These are phyloP conservation scores for Penicillium psychrosexuale DNA, from an alignment of 2,329 filamentous ascomycete genomes.

Conservation along the genomic window DNA sequence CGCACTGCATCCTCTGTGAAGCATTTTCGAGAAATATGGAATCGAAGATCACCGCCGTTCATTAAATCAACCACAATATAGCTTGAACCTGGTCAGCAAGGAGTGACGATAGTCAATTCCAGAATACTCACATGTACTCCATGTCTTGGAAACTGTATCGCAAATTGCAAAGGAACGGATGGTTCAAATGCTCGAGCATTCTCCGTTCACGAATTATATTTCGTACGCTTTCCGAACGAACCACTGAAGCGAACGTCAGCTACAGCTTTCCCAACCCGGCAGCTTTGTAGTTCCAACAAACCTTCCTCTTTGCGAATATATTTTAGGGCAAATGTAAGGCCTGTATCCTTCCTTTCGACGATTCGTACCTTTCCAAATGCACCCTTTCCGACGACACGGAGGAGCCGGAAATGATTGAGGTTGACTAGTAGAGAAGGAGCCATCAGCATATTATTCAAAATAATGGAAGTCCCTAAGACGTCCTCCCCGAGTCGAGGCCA, in stretches of 20 bases:
- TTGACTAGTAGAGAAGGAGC: conserved; percentile 61
- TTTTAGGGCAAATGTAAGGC: conserved; percentile 90
- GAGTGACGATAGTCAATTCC: too few relatives aligned
- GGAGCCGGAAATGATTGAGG: conserved; percentile 91
- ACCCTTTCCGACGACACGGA: conserved; percentile 94
- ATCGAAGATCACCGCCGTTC: conserved; percentile 93
- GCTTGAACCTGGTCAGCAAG: conserved; percentile 44
- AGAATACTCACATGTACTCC: conserved; percentile 78
- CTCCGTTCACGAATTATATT: conserved; percentile 97
- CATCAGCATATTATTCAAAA: conserved; percentile 18
- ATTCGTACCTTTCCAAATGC: conserved; percentile 99
- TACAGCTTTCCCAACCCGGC: neutral
- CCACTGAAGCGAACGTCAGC: conserved; percentile 58
- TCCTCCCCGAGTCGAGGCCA: conserved; percentile 7
- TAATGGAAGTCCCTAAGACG: neutral
- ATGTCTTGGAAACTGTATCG: conserved; percentile 99
- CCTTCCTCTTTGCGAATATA: conserved; percentile 99
- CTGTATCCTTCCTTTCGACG: conserved; percentile 94
- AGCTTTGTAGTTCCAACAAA: conserved; percentile 9
- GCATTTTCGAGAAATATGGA: conserved; percentile 95
- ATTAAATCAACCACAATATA: conserved; percentile 97
- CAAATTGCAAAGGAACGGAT: conserved; percentile 96
- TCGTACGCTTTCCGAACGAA: conserved; percentile 93
- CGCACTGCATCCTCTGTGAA: conserved; percentile 96
- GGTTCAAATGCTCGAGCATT: conserved; percentile 97